Evolutionary conservation across 2,329 filamentous ascomycete species (phyloP), one percentile per base, ranked within the genome.

Genomic region (Phymatotrichopsis omnivora): DNA sequence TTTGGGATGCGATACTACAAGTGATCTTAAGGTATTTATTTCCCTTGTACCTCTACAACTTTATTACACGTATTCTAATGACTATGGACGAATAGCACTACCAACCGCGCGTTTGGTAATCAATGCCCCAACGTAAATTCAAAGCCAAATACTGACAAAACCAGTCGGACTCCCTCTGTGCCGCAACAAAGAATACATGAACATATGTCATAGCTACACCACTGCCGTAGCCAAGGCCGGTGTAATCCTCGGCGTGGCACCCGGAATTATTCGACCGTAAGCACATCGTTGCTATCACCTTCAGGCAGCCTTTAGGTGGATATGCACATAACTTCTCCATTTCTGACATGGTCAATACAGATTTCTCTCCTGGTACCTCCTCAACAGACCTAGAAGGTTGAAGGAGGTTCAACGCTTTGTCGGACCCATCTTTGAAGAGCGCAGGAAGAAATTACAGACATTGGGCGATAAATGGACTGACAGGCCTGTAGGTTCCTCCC

Each of bases 101-200:
- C 51, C 10, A 52, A 52, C 30, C 39, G 49, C 2, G 34, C 52
- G 7, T 31, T 54, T 14, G 50, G n/a, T n/a, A n/a, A n/a, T n/a
- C n/a, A n/a, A n/a, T n/a, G n/a, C n/a, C n/a, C n/a, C n/a, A n/a
- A n/a, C n/a, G n/a, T n/a, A n/a, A n/a, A n/a, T n/a, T n/a, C n/a
- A n/a, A n/a, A n/a, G n/a, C n/a, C n/a, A n/a, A n/a, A n/a, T n/a
- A n/a, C n/a, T n/a, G n/a, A n/a, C n/a, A n/a, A n/a, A n/a, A n/a
- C n/a, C n/a, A n/a, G n/a, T 54, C 3, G 48, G 48, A 2, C 37
- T 28, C 12, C 31, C 24, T 3, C 40, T 54, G 4, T 29, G 17
- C 3, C 25, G 32, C 6, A 42, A 52, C 32, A n/a, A 7, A 19
- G 45, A 46, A 23, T 49, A 49, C 37, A 22, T 49, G 4, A 27